Evolutionary conservation across 1,139 yeast species (phyloP), one percentile per base, ranked within the genome.

Genomic region (Candida anutae): DNA sequence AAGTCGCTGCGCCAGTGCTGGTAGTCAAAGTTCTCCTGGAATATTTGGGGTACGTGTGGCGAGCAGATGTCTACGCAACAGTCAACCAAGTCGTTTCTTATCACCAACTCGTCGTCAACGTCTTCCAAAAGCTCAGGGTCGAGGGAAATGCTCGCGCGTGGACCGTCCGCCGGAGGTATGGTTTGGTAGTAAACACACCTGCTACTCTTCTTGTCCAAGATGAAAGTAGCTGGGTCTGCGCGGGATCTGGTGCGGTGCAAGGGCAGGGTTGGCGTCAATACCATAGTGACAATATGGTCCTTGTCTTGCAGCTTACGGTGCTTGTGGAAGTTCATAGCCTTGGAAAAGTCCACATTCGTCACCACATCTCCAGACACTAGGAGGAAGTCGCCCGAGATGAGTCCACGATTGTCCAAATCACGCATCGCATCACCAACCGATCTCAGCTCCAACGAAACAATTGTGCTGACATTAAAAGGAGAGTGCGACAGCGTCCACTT

Each of bases 391-490:
- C 93, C 85, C 3, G 83, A 74, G 31, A 90, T 84, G 34, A 88
- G 59, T 2, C 96, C 95, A 47, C 94, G 69, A 36, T 84, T 79
- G 53, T 90, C 98, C 37, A 90, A 62, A 50, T 88, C 97, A 52
- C 98, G 72, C 94, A 90, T 81, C 17, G 94, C 94, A 59, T 90
- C 98, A 39, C 98, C 98, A 5, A 88, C 94, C 13, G 95, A 83
- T 50, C 88, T 65, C 11, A 93, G 78, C 50, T 88, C 96, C 24
- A 87, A 74, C n/a, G 94, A 74, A 65, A 83, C 72, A 29, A 90
- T 71, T 3, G 93, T 79, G 28, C 75, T 74, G 25, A 90, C 67
- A 32, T 72, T 69, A 55, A 90, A 88, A 2, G 96, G 95, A 3
- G 94, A 73, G 46, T 77, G 74, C 3, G 77, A 64, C 13, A 60